These are phyloP conservation scores for Pythium dissimile DNA, from an alignment of 352 stramenopile genomes.

Conservation along the genomic window DNA sequence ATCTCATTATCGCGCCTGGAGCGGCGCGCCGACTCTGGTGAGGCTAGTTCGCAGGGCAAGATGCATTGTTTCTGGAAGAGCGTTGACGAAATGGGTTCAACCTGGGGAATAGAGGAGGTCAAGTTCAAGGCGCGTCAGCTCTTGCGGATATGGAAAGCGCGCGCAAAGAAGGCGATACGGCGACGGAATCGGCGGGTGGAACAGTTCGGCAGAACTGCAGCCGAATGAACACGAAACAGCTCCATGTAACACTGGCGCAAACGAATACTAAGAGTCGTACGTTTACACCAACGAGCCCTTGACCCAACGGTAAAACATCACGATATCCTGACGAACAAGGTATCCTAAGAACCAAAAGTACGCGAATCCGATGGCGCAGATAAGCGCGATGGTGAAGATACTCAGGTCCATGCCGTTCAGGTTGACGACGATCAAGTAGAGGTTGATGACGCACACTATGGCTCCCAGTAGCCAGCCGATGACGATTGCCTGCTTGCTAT, in stretches of 20 bases:
- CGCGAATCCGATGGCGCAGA: constrained; percentile 32
- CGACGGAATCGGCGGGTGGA: constrained; percentile 51
- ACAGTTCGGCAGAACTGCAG: constrained; percentile 68
- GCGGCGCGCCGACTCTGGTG: constrained; percentile 33
- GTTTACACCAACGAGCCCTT: constrained; percentile 7
- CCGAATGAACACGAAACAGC: constrained; percentile 39
- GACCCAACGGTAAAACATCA: constrained; percentile 29
- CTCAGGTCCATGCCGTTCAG: constrained; percentile 47
- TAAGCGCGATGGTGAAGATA: constrained; percentile 22
- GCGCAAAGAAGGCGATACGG: constrained; percentile 66
- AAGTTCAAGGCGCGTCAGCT: constrained; percentile 34
- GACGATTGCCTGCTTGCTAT: constrained; percentile 38
- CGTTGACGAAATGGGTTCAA: not conserved
- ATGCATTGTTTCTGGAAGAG: no score
- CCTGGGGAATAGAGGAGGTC: constrained; percentile 26
- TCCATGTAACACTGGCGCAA: no score
- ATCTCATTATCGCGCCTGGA: constrained; percentile 35
- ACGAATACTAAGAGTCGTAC: not conserved
- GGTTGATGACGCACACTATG: constrained; percentile 71
- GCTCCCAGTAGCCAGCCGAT: constrained; percentile 54
- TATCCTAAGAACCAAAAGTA: constrained; percentile 81
- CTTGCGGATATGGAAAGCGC: constrained; percentile 58
- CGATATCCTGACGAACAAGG: constrained; percentile 42
- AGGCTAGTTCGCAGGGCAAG: not conserved
- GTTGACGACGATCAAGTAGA: constrained; percentile 75